Percentiles rank a stretch among this genome's conserved stretches.
Evolutionary conservation across 176 grass and related monocot species (phyloP).

Genomic region (Zizania latifolia): DNA sequence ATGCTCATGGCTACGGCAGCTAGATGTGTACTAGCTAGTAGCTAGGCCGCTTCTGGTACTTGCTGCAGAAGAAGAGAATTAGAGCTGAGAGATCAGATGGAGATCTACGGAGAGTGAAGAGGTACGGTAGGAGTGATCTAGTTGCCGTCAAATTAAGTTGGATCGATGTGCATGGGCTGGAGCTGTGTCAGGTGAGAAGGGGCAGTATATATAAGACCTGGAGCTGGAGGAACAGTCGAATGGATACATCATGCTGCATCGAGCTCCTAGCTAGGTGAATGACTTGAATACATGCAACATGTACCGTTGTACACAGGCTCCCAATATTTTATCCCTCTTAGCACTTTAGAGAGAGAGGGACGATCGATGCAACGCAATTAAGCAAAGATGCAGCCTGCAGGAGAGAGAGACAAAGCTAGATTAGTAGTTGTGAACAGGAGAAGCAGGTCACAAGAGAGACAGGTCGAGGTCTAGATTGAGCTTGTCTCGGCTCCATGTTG

Average conservation of each 20-base stretch:
- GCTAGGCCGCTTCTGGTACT: neutral
- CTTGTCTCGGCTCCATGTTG: conserved; percentile 52
- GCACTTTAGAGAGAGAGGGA: conserved; percentile 45
- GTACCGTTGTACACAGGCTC: conserved; percentile 5
- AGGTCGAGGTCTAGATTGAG: too few relatives aligned
- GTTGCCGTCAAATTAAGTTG: conserved; percentile 33
- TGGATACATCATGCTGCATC: conserved; percentile 43
- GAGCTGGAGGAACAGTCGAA: conserved; percentile 15
- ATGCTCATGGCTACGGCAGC: conserved; percentile 24
- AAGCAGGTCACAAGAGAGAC: conserved; percentile 55
- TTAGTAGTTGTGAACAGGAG: conserved; percentile 23
- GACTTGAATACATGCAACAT: conserved; percentile 33
- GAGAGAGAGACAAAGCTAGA: neutral
- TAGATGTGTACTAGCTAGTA: neutral
- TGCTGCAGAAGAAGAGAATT: neutral
- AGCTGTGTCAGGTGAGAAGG: conserved; percentile 58
- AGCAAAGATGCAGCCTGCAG: too few relatives aligned
- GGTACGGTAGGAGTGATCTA: neutral
- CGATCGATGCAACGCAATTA: conserved; percentile 4
- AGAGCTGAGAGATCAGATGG: too few relatives aligned
- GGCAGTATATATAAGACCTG: conserved; percentile 56
- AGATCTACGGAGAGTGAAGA: neutral
- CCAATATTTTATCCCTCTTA: conserved; percentile 17
- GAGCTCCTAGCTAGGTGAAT: neutral
- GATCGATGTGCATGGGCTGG: conserved; percentile 35